Conservation (phyloP, 2,329 filamentous ascomycete genomes). For the Ambrosiella cleistominuta region DNA sequence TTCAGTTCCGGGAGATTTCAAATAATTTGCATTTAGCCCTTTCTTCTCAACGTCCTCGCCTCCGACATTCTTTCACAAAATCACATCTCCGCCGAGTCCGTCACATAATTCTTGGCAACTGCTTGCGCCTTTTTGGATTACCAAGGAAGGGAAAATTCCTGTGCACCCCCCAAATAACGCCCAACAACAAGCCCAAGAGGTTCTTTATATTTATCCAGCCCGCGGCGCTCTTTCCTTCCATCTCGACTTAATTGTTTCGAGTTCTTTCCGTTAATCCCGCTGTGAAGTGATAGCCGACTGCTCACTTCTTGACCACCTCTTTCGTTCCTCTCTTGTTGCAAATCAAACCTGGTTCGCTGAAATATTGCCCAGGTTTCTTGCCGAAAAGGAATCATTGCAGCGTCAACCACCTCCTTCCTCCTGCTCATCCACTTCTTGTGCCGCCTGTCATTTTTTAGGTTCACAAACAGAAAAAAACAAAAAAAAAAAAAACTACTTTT, state of each 20-base stretch:
- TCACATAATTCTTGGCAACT: conserved; percentile 2
- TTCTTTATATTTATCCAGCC: not conserved
- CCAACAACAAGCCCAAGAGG: not conserved
- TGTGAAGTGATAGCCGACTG: not conserved
- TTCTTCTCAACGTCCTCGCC: not conserved
- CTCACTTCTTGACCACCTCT: not conserved
- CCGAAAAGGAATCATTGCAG: conserved; percentile 5
- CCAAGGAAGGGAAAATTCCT: not conserved
- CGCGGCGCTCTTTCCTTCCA: not conserved
- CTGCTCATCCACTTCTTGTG: not conserved
- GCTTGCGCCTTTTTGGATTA: conserved; percentile 3
- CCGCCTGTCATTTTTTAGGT: not conserved
- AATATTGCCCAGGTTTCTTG: conserved; percentile 13
- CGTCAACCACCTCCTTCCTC: conserved; percentile 2
- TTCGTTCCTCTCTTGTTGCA: conserved; percentile 1
- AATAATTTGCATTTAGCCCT: not conserved
- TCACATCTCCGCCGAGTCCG: not conserved
- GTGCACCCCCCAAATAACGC: not conserved
- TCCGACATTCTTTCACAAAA: not conserved
- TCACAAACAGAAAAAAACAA: not conserved
- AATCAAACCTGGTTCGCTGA: conserved; percentile 11
- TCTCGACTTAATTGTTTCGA: not conserved
- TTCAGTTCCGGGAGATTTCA: conserved; percentile 3
- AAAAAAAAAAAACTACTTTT: not conserved
- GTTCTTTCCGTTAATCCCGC: not conserved